phyloP scores from a whole-genome alignment of 805 yeast species.

The Nakazawaea laoshanensis region DNA sequence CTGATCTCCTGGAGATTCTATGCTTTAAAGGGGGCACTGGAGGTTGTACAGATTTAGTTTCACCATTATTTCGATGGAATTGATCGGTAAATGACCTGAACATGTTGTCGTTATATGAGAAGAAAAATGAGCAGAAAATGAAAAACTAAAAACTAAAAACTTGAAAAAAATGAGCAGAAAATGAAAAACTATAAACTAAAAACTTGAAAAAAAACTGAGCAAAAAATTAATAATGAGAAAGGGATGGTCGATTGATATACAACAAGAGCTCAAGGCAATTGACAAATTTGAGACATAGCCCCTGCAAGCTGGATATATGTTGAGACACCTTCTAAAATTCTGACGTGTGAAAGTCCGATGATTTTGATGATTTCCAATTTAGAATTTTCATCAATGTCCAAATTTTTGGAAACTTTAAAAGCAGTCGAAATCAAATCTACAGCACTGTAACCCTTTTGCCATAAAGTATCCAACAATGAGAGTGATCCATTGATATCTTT shows the following conservation, averaged over 20 bases:
- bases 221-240: too few relatives aligned
- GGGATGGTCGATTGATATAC: too few relatives aligned
- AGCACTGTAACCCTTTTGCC: conserved; percentile 90
- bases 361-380: conserved; percentile 74
- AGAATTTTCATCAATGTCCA: conserved; percentile 59
- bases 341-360: conserved; percentile 87
- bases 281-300: conserved; percentile 53
- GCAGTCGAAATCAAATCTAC: conserved; percentile 88
- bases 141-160: too few relatives aligned
- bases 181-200: too few relatives aligned
- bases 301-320: conserved; percentile 83
- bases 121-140: too few relatives aligned
- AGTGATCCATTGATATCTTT: conserved; percentile 59
- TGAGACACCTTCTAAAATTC: conserved; percentile 88
- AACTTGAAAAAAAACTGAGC: too few relatives aligned
- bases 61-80: conserved; percentile 2
- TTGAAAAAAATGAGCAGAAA: too few relatives aligned
- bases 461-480: conserved; percentile 54
- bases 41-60: neutral
- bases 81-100: conserved; percentile 3
- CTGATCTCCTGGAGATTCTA: conserved; percentile 20
- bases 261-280: too few relatives aligned
- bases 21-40: conserved; percentile 10
- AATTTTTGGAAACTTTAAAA: conserved; percentile 76
- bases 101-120: too few relatives aligned